These are phyloP conservation scores for Cucumis sativus DNA, from an alignment of 306 rosid species.

Conservation along the genomic window DNA sequence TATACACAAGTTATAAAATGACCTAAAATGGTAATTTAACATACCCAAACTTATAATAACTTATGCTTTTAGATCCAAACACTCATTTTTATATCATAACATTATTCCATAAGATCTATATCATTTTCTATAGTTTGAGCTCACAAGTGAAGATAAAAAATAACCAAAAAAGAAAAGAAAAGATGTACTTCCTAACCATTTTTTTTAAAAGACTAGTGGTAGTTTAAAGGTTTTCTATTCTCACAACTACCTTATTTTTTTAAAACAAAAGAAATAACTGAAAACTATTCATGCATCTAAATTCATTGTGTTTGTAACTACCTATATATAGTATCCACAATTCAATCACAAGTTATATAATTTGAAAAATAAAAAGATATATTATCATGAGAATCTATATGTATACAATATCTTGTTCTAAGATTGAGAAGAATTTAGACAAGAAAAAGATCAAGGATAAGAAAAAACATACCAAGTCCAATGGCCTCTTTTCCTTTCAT, in stretches of 20 bases:
- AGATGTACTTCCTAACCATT: background rate
- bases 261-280: background rate
- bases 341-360: background rate
- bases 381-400: no score
- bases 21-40: background rate
- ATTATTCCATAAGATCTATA: background rate
- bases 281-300: background rate
- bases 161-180: background rate
- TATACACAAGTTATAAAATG: background rate
- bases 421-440: background rate
- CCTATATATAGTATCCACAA: background rate
- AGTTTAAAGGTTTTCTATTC: background rate
- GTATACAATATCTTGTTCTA: background rate
- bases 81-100: background rate
- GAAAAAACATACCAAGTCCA: slow-evolving; percentile 55
- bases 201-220: background rate
- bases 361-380: background rate
- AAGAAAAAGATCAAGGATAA: no score
- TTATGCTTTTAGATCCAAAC: background rate
- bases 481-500: slow-evolving; percentile 95
- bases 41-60: background rate
- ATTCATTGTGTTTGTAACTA: background rate
- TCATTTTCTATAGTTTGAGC: background rate
- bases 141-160: background rate
- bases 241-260: background rate